phyloP scores from a whole-genome alignment of 1,284 basidiomycete genomes.

The Hymenochaete sp. region DNA sequence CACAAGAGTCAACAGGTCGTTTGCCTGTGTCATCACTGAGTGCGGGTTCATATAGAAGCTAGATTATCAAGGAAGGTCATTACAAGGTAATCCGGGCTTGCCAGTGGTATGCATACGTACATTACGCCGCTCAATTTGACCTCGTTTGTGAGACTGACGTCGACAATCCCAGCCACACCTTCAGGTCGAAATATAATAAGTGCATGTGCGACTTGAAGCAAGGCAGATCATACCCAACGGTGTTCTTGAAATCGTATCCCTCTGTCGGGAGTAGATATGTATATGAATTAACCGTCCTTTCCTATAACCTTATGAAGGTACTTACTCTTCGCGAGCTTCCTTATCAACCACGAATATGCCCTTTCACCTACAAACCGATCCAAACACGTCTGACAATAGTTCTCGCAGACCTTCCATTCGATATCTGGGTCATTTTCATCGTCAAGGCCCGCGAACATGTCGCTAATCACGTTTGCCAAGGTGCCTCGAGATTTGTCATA shows the following conservation, averaged over 20 bases:
- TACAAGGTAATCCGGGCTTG: neutral
- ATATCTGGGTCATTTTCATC: slow-evolving; percentile 13
- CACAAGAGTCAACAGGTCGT: too few relatives aligned
- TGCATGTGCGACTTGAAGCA: neutral
- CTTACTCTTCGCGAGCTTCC: slow-evolving; percentile 11
- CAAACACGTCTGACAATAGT: slow-evolving; percentile 10
- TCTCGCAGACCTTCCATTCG: neutral
- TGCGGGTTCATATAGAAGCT: neutral
- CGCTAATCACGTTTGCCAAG: slow-evolving; percentile 9
- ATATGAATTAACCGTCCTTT: too few relatives aligned
- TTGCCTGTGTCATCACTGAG: neutral
- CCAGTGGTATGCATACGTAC: neutral
- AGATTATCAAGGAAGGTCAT: neutral
- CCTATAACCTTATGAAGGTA: too few relatives aligned
- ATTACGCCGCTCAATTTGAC: slow-evolving; percentile 11
- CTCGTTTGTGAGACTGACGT: slow-evolving; percentile 8
- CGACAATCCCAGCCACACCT: slow-evolving; percentile 18
- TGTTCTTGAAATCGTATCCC: slow-evolving; percentile 8
- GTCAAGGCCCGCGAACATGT: slow-evolving; percentile 9
- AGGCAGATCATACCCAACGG: slow-evolving; percentile 11
- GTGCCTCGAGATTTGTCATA: too few relatives aligned
- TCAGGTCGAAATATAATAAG: too few relatives aligned
- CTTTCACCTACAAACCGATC: slow-evolving; percentile 2
- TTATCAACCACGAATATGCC: slow-evolving; percentile 10
- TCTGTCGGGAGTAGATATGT: too few relatives aligned